Conservation (phyloP, 2,329 filamentous ascomycete genomes). For the Colletotrichum cordylinicola region DNA sequence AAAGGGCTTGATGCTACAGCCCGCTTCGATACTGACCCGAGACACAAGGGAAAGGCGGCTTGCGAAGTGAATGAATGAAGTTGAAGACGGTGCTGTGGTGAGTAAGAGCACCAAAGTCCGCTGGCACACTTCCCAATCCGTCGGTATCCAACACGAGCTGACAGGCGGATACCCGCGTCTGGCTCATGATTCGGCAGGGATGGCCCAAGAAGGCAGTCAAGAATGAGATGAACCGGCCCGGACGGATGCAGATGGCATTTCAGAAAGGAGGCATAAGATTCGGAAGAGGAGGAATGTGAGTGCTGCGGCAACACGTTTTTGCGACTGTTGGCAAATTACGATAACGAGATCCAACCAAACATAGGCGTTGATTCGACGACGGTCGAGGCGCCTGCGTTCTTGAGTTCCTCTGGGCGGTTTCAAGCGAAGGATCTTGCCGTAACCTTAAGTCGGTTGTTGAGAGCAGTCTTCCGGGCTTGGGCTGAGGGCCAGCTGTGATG, state of each 20-base stretch:
- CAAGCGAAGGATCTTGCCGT: neutral
- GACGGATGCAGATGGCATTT: neutral
- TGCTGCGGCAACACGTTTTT: neutral
- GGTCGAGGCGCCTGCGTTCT: constrained; percentile 4
- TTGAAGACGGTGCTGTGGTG: neutral
- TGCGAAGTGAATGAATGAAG: neutral
- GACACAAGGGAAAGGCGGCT: neutral
- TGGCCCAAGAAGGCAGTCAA: neutral
- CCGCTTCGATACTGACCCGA: neutral
- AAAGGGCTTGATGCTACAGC: neutral
- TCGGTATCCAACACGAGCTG: neutral
- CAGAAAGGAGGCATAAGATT: neutral
- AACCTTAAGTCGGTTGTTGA: neutral
- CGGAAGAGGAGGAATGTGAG: neutral
- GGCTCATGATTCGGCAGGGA: neutral
- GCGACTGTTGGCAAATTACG: neutral
- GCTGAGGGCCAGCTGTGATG: neutral
- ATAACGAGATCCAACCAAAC: neutral
- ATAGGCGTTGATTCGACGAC: neutral
- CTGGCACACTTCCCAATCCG: neutral
- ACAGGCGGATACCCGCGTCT: neutral
- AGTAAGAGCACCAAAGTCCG: neutral
- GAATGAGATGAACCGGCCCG: constrained; percentile 9
- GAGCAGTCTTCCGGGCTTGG: neutral
- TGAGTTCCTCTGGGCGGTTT: constrained; percentile 2